Conservation (phyloP, 148 eudicot species). For the Cornus controversa region DNA sequence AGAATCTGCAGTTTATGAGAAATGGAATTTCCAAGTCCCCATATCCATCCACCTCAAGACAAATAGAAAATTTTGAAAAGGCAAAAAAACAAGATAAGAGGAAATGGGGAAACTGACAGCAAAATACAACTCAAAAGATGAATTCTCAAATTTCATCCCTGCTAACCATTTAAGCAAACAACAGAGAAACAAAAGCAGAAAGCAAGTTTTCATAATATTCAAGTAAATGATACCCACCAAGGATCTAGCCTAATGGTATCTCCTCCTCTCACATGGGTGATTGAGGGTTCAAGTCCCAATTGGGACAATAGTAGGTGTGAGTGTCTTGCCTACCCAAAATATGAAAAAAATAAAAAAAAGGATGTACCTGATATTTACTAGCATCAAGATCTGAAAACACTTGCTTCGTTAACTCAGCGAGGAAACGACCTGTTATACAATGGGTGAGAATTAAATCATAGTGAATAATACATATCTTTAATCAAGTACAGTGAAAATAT, state of each 20-base stretch:
- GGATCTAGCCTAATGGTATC: too few relatives aligned
- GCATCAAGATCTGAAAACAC: constrained; percentile 85
- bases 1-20: background rate
- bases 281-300: too few relatives aligned
- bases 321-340: too few relatives aligned
- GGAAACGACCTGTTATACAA: constrained; percentile 77
- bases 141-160: too few relatives aligned
- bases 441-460: background rate
- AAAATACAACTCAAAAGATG: background rate
- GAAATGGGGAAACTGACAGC: background rate
- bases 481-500: background rate
- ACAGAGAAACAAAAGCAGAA: too few relatives aligned
- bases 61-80: background rate
- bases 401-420: constrained; percentile 95
- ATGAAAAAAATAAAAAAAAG: background rate
- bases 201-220: background rate
- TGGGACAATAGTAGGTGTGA: too few relatives aligned
- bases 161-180: too few relatives aligned
- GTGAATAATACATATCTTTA: too few relatives aligned
- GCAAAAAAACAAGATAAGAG: background rate
- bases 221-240: background rate
- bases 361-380: constrained; percentile 92
- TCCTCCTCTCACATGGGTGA: too few relatives aligned
- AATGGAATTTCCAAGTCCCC: background rate
- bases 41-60: background rate